Evolutionary conservation across 108 stramenopile species (phyloP), one percentile per base, ranked within the genome.

Genomic region (Conticribra guillardii): DNA sequence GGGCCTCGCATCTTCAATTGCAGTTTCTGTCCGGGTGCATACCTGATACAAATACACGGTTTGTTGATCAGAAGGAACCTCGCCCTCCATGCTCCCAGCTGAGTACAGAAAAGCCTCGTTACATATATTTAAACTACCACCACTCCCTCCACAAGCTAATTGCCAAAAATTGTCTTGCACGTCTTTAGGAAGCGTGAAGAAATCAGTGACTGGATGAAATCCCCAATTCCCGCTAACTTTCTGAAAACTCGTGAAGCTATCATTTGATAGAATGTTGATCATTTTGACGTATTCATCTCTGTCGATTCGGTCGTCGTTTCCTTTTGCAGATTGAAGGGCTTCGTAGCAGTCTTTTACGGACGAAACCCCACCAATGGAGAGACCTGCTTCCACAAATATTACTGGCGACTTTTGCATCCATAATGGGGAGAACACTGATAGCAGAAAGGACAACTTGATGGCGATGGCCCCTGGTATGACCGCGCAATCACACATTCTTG

Each of bases 41-140:
- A 70, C 41, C 21, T 70, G 59, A 60, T 59, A 70, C 44, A 78
- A 46, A 60, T 78, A 70, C 9, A 78, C 54, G 26, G 44, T 54
- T n/a, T 65, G 49, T 30, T 65, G 64, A 21, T 63, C 62, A 32
- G 62, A 53, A 16, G 58, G 59, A 9, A 41, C 37, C 44, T 61
- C 53, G 5, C 37, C 51, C 44, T 27, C 19, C 19, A 18, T 22
- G 37, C 37, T 41, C 5, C 37, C 37, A 9, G 5, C 37, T 11
- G 37, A 5, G 11, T 41, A 41, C 8, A 41, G 8, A 11, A 9
- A 41, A 11, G 37, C 37, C 8, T 41, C 11, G 37, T 41, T 11
- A 11, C 37, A 41, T 9, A 41, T 41, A 11, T 41, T 41, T 11
- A 41, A 41, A 11, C 37, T 41, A 9, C 8, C 37, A 9, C 37